phyloP scores from a whole-genome alignment of 2,329 filamentous ascomycete genomes.

The Leptosphaerulina australis region DNA sequence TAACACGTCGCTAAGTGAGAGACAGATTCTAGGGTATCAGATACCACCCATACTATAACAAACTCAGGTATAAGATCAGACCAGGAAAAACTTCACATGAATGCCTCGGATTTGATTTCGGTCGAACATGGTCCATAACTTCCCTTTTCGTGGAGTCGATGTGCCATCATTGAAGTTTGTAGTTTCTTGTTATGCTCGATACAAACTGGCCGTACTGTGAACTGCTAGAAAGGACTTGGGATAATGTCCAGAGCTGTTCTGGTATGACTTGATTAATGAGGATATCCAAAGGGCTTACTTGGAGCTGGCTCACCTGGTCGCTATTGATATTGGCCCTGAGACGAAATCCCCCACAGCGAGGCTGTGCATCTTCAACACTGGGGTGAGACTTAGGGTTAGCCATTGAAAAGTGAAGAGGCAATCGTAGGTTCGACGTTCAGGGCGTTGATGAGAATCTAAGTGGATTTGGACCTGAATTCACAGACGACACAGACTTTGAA shows the following conservation, averaged over 20 bases:
- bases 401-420: neutral
- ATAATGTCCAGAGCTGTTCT: neutral
- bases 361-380: conserved; percentile 1
- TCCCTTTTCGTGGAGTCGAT: neutral
- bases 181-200: neutral
- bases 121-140: neutral
- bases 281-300: neutral
- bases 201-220: neutral
- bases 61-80: no score
- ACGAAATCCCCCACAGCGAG: conserved; percentile 11
- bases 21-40: neutral
- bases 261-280: neutral
- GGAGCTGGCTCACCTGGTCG: neutral
- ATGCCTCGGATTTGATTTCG: no score
- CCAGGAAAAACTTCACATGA: no score
- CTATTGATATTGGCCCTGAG: neutral
- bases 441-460: neutral
- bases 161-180: neutral
- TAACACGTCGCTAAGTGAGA: no score
- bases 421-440: neutral
- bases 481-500: neutral
- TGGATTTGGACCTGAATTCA: neutral
- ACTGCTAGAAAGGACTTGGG: neutral
- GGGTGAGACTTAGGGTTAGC: neutral
- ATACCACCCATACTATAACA: neutral